Conservation (phyloP, 2,329 filamentous ascomycete genomes). For the Phialemoniopsis sp. region DNA sequence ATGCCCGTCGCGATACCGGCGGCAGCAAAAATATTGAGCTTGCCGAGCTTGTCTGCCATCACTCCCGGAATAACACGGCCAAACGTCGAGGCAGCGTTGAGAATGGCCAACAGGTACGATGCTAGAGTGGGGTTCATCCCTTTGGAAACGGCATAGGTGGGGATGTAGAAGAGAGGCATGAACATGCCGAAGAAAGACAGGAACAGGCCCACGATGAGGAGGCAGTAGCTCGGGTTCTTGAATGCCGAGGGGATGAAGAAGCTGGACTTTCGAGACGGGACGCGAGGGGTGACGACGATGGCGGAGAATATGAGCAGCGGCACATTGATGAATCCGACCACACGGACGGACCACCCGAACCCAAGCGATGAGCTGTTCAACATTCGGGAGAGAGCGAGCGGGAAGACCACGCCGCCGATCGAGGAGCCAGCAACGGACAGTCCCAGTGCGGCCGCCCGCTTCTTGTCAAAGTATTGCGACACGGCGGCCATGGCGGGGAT, state of each 20-base stretch:
- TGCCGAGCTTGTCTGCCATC: conserved; percentile 45
- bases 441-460: conserved; percentile 41
- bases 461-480: conserved; percentile 42
- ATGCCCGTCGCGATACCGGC: conserved; percentile 12
- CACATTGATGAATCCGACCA: conserved; percentile 47
- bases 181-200: conserved; percentile 34
- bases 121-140: conserved; percentile 40
- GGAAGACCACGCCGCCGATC: conserved; percentile 49
- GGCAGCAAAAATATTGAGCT: conserved; percentile 33
- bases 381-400: conserved; percentile 40
- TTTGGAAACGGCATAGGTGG: conserved; percentile 45
- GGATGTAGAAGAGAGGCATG: conserved; percentile 49
- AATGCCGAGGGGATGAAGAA: conserved; percentile 30
- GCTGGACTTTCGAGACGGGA: conserved; percentile 24
- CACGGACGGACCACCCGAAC: conserved; percentile 48
- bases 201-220: conserved; percentile 13
- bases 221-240: conserved; percentile 10
- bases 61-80: conserved; percentile 49
- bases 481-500: conserved; percentile 40
- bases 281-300: conserved; percentile 22
- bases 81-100: conserved; percentile 52
- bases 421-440: conserved; percentile 40
- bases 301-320: conserved; percentile 33
- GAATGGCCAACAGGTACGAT: conserved; percentile 60
- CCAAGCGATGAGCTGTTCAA: conserved; percentile 35